Evolutionary conservation across 2,329 filamentous ascomycete genomes (phyloP).

Genomic region (Mollisiaceae sp.): DNA sequence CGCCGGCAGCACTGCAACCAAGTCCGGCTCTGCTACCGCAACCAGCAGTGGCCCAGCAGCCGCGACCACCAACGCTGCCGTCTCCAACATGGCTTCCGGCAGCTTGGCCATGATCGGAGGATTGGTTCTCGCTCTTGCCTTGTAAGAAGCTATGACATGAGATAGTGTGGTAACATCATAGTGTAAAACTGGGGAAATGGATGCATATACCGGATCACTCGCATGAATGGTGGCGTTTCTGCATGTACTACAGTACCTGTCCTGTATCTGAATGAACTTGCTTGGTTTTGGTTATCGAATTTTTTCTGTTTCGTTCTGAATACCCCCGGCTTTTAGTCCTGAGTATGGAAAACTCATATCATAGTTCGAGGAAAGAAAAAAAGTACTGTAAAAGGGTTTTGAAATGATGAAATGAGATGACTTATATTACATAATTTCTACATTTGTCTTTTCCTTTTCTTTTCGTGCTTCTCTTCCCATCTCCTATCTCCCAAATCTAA

Average conservation of each 20-base stretch:
- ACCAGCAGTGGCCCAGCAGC: slow-evolving; percentile 6
- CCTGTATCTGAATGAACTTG: neutral
- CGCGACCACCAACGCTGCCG: slow-evolving; percentile 36
- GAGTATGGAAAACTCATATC: neutral
- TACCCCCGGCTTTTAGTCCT: neutral
- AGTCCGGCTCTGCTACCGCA: slow-evolving; percentile 39
- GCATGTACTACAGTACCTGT: too few species aligned
- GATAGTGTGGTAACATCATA: slow-evolving; percentile 10
- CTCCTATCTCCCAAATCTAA: too few species aligned
- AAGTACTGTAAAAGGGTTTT: neutral
- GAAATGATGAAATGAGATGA: neutral
- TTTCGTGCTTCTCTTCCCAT: neutral
- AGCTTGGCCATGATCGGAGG: slow-evolving; percentile 33
- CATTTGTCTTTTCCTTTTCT: neutral
- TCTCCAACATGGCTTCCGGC: slow-evolving; percentile 28
- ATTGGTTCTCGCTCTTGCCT: slow-evolving; percentile 33
- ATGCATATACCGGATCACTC: slow-evolving; percentile 9
- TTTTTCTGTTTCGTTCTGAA: neutral
- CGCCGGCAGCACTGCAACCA: slow-evolving; percentile 25
- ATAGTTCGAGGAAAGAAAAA: neutral
- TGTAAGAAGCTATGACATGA: slow-evolving; percentile 27
- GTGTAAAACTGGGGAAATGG: neutral
- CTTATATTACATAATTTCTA: neutral
- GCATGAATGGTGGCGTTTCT: neutral
- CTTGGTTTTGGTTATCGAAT: too few species aligned